Conservation (phyloP, 1,139 yeast genomes). For the Suhomyces ambrosiae region DNA sequence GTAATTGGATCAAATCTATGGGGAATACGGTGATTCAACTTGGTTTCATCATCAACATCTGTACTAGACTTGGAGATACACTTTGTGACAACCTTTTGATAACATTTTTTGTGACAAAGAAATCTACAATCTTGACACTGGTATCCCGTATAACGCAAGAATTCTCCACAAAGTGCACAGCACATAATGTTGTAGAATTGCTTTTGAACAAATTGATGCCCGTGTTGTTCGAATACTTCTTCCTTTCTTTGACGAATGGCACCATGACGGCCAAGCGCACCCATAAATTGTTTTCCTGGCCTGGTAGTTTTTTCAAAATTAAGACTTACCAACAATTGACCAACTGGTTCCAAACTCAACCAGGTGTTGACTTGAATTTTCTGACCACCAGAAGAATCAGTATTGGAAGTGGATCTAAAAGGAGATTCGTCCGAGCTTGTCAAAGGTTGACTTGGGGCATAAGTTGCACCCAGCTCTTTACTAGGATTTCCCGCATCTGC, state of each 20-base stretch:
- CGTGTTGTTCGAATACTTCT: constrained; percentile 93
- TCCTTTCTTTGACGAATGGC: constrained; percentile 95
- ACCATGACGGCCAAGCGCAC: constrained; percentile 94
- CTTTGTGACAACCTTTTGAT: constrained; percentile 89
- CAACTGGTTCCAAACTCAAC: constrained; percentile 92
- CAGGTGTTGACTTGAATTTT: constrained; percentile 64
- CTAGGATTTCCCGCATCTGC: constrained; percentile 17
- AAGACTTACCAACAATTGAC: constrained; percentile 76
- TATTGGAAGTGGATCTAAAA: constrained; percentile 5
- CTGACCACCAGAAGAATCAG: constrained; percentile 22
- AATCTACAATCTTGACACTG: constrained; percentile 97
- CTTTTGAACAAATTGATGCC: constrained; percentile 94
- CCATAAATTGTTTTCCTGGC: constrained; percentile 57
- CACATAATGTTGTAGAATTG: constrained; percentile 96
- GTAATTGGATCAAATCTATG: constrained; percentile 90
- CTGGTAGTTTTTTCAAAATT: constrained; percentile 74
- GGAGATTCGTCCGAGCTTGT: constrained; percentile 5
- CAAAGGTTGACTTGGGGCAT: constrained; percentile 1
- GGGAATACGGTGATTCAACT: constrained; percentile 93
- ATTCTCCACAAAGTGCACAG: constrained; percentile 96
- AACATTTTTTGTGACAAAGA: constrained; percentile 93
- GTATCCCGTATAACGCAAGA: constrained; percentile 87
- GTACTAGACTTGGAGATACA: constrained; percentile 89
- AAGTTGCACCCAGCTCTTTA: constrained; percentile 2
- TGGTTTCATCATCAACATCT: constrained; percentile 88